These are phyloP conservation scores for Coniochaeta prunicola DNA, from an alignment of 2,329 filamentous ascomycete species.

Conservation along the genomic window DNA sequence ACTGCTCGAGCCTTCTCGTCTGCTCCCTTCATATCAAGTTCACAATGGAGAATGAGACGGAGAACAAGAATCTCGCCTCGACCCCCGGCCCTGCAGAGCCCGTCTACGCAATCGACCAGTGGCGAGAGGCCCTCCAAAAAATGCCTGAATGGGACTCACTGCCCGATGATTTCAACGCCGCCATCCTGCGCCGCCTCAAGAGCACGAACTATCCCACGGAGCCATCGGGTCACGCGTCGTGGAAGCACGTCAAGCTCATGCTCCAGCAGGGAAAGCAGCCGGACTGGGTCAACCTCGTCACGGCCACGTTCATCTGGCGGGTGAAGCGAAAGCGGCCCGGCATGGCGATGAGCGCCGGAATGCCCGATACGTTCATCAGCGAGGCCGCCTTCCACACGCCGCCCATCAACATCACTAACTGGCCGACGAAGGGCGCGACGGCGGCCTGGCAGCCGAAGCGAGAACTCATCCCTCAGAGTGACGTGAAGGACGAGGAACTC, in stretches of 20 bases:
- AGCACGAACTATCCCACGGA: neutral
- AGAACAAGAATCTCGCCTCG: neutral
- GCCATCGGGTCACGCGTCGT: neutral
- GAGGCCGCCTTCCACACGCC: neutral
- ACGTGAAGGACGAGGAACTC: neutral
- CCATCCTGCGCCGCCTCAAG: neutral
- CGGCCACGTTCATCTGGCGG: neutral
- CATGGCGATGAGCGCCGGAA: neutral
- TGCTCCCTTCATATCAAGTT: neutral
- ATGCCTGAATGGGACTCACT: neutral
- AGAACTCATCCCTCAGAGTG: neutral
- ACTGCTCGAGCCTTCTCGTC: neutral
- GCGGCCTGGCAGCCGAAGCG: neutral
- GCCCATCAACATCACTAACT: neutral
- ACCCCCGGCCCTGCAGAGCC: neutral
- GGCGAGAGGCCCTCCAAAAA: neutral
- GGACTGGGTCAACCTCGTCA: neutral
- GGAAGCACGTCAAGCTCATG: neutral
- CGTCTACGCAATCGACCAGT: neutral
- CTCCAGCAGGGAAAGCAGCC: neutral
- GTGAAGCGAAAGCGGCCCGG: neutral
- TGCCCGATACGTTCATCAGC: neutral
- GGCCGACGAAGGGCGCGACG: neutral
- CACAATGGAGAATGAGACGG: neutral
- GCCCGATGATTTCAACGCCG: neutral